Conservation (phyloP, 768 basidiomycete species). For the Leccinum truebloodii region DNA sequence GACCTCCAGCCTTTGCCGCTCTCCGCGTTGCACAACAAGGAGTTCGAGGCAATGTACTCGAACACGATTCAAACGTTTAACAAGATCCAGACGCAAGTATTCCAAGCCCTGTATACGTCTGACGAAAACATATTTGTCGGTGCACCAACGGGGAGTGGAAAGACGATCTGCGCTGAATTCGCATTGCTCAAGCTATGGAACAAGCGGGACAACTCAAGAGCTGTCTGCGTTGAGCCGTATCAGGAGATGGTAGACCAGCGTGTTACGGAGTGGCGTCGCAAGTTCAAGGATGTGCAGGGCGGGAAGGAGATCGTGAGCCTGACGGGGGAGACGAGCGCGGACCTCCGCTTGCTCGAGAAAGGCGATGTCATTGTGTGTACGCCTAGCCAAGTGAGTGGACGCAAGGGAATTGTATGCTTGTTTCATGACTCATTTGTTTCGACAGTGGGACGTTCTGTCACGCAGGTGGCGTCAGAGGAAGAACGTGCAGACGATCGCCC, state of each 20-base stretch:
- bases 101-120: conserved; percentile 94
- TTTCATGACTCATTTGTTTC: conserved; percentile 2
- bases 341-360: conserved; percentile 85
- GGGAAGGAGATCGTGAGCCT: conserved; percentile 93
- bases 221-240: conserved; percentile 95
- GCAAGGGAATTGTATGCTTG: no score
- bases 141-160: conserved; percentile 95
- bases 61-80: conserved; percentile 85
- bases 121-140: conserved; percentile 98
- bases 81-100: conserved; percentile 99
- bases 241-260: conserved; percentile 97
- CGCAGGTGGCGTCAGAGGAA: conserved; percentile 96
- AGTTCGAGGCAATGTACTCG: conserved; percentile 86
- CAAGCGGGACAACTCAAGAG: conserved; percentile 74
- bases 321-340: conserved; percentile 93
- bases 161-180: conserved; percentile 97
- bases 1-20: conserved; percentile 91
- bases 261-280: conserved; percentile 84
- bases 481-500: conserved; percentile 90
- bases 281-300: conserved; percentile 80
- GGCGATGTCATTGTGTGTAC: conserved; percentile 95
- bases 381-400: conserved; percentile 70
- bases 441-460: conserved; percentile 92
- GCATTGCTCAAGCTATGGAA: conserved; percentile 95
- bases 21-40: conserved; percentile 89